Percentiles rank a stretch among this genome's conserved stretches.
Evolutionary conservation across 1,139 yeast genomes (phyloP).

Genomic region (Saccharomyces pastorianus): DNA sequence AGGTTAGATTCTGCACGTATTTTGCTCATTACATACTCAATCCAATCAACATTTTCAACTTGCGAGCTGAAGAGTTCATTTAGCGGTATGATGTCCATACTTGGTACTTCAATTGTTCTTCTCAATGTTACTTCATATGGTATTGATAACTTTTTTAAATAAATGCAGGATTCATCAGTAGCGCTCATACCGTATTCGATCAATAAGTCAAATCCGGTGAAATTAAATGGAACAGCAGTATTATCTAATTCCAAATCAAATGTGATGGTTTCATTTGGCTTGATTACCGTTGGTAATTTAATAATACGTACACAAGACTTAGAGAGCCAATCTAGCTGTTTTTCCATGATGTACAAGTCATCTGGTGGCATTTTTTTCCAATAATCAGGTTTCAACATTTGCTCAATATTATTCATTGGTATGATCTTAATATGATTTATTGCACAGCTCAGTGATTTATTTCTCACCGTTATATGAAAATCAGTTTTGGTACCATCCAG

Average conservation of each 20-base stretch:
- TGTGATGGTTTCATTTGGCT: conserved; percentile 22
- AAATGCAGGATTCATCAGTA: conserved; percentile 17
- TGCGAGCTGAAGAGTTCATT: conserved; percentile 14
- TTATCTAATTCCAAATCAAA: conserved; percentile 44
- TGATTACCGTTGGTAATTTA: conserved; percentile 16
- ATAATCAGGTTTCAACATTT: conserved; percentile 22
- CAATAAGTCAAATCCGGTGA: conserved; percentile 20
- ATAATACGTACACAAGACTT: conserved; percentile 16
- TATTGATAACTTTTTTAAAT: conserved; percentile 19
- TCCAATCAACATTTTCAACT: conserved; percentile 19
- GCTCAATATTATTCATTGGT: conserved; percentile 23
- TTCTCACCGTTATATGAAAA: conserved; percentile 48
- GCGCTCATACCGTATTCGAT: conserved; percentile 26
- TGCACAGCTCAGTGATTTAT: conserved; percentile 32
- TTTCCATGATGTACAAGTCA: conserved; percentile 23
- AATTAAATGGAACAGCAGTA: conserved; percentile 31
- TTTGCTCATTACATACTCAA: conserved; percentile 12
- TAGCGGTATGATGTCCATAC: conserved; percentile 26
- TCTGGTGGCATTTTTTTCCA: conserved; percentile 27
- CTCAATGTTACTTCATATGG: conserved; percentile 33
- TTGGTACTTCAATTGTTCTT: conserved; percentile 30
- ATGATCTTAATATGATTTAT: conserved; percentile 23
- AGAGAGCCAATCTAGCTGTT: conserved; percentile 20
- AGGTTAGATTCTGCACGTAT: conserved; percentile 4
- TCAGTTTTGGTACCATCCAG: conserved; percentile 64